Percentiles rank a stretch among this genome's conserved stretches.
Conservation (phyloP, 257 asterid species). For the Jacaranda mimosifolia region DNA sequence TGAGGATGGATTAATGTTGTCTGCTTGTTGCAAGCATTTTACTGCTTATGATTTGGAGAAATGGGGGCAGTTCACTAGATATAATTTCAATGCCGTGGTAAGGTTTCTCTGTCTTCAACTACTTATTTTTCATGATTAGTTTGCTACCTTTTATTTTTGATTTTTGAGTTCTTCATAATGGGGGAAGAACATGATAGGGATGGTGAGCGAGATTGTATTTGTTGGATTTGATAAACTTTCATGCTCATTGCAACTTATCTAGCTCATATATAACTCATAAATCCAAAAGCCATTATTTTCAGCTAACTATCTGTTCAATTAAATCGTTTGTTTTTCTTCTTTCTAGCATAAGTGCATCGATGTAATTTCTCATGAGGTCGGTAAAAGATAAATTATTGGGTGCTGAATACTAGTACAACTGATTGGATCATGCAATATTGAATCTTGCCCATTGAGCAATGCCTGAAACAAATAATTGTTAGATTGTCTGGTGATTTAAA, state of each 20-base stretch:
- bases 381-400: not conserved
- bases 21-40: constrained; percentile 98
- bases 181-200: not conserved
- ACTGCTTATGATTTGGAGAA: constrained; percentile 93
- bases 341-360: not conserved
- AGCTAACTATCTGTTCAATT: too few relatives aligned
- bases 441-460: constrained; percentile 19
- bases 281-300: not conserved
- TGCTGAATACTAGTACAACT: not conserved
- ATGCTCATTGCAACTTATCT: not conserved
- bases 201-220: not conserved
- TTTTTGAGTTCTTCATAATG: not conserved
- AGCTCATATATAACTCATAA: not conserved
- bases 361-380: constrained; percentile 6
- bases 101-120: constrained; percentile 13
- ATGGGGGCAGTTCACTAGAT: constrained; percentile 76
- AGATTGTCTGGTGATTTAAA: not conserved
- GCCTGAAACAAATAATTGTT: not conserved
- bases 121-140: not conserved
- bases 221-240: not conserved
- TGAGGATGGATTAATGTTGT: constrained; percentile 61
- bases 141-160: not conserved
- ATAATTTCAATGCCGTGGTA: constrained; percentile 87
- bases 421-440: constrained; percentile 13
- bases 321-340: not conserved